Evolutionary conservation across 2,329 filamentous ascomycete genomes (phyloP).

Genomic region (Ceratocystis smalleyi): DNA sequence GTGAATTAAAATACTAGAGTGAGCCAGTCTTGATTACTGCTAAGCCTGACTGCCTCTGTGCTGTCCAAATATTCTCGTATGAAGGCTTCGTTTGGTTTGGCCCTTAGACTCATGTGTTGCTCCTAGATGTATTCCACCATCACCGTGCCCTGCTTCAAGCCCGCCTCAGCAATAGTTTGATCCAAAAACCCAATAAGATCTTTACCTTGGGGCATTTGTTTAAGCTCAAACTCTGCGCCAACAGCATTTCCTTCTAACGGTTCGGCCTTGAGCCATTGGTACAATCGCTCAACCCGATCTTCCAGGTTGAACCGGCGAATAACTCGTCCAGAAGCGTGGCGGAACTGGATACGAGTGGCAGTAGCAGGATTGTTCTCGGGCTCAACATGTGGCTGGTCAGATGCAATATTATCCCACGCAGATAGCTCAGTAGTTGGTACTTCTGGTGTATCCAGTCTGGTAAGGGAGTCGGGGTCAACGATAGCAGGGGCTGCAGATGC

Average conservation of each 20-base stretch:
- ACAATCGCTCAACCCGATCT: conserved; percentile 69
- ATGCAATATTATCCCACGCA: conserved; percentile 56
- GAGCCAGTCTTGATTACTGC: too few relatives aligned
- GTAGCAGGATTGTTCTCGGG: conserved; percentile 54
- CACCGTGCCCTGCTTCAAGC: conserved; percentile 80
- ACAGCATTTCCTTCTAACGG: conserved; percentile 60
- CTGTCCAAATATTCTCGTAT: background rate
- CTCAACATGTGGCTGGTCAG: conserved; percentile 58
- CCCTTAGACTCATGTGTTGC: conserved; percentile 17
- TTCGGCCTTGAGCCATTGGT: conserved; percentile 90
- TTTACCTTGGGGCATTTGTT: conserved; percentile 59
- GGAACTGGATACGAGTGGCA: conserved; percentile 83
- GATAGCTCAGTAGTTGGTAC: conserved; percentile 25
- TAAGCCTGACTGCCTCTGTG: too few relatives aligned
- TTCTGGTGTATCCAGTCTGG: conserved; percentile 39
- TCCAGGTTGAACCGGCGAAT: conserved; percentile 69
- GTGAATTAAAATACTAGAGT: too few relatives aligned
- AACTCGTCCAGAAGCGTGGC: conserved; percentile 67
- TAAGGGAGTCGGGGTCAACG: conserved; percentile 76
- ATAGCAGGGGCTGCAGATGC: conserved; percentile 28
- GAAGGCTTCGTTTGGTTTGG: background rate
- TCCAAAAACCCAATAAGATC: conserved; percentile 68
- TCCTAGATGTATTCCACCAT: conserved; percentile 82
- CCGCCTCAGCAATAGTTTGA: conserved; percentile 60
- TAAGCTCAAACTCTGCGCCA: conserved; percentile 70